Percentiles rank a stretch among this genome's conserved stretches.
Conservation (phyloP, 2,329 filamentous ascomycete species). For the Aspergillus clavatus region DNA sequence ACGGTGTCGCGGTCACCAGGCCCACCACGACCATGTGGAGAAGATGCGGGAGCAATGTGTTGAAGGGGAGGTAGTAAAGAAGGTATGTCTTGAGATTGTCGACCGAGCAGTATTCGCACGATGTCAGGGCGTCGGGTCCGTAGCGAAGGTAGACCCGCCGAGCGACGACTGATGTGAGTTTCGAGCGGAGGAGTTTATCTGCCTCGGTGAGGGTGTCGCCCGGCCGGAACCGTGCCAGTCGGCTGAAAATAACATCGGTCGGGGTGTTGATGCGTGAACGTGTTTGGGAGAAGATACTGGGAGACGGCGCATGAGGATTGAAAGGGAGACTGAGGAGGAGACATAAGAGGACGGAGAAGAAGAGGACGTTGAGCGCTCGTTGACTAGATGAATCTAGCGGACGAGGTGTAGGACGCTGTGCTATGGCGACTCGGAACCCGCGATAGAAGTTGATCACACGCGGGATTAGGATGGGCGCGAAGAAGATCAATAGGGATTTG, state of each 20-base stretch:
- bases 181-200: slow-evolving; percentile 63
- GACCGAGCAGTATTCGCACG: slow-evolving; percentile 77
- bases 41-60: slow-evolving; percentile 71
- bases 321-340: slow-evolving; percentile 65
- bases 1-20: slow-evolving; percentile 63
- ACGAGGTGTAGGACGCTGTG: slow-evolving; percentile 35
- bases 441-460: slow-evolving; percentile 37
- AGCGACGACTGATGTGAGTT: slow-evolving; percentile 66
- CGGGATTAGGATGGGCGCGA: slow-evolving; percentile 40
- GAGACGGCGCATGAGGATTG: slow-evolving; percentile 46
- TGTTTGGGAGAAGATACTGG: slow-evolving; percentile 73
- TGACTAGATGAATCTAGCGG: slow-evolving; percentile 32
- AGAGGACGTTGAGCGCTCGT: slow-evolving; percentile 47
- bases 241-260: slow-evolving; percentile 77
- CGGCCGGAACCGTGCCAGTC: slow-evolving; percentile 51
- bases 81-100: slow-evolving; percentile 68
- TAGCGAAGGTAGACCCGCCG: slow-evolving; percentile 78
- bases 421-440: slow-evolving; percentile 28
- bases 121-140: slow-evolving; percentile 67
- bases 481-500: slow-evolving; percentile 42
- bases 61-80: slow-evolving; percentile 68
- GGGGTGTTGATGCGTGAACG: slow-evolving; percentile 78
- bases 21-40: slow-evolving; percentile 69
- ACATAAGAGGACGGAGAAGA: slow-evolving; percentile 49
- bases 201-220: slow-evolving; percentile 39